A percentile compares a stretch with the other conserved stretches of the same genome.
phyloP scores from a whole-genome alignment of 75 land plant species.

The Pinus albicaulis region DNA sequence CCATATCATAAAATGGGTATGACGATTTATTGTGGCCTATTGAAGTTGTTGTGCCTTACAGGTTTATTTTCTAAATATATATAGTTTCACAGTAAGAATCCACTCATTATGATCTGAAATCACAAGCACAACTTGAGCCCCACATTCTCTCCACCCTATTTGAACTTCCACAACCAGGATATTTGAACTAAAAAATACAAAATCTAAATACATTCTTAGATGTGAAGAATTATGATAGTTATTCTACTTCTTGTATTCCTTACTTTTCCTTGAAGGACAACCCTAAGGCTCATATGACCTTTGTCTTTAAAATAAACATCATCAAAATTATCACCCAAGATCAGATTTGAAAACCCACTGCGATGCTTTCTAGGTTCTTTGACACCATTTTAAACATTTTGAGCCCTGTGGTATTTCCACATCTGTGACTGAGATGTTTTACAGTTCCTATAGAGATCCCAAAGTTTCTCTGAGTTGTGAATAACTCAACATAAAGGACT shows the following conservation, averaged over 20 bases:
- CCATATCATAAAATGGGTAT: slow-evolving; percentile 87
- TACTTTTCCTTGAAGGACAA: slow-evolving; percentile 35
- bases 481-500: background rate
- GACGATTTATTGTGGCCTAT: slow-evolving; percentile 55
- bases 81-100: slow-evolving; percentile 43
- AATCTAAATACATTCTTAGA: slow-evolving; percentile 16
- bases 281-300: slow-evolving; percentile 21
- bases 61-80: slow-evolving; percentile 36
- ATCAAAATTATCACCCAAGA: slow-evolving; percentile 26
- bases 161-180: slow-evolving; percentile 44
- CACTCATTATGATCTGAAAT: slow-evolving; percentile 54
- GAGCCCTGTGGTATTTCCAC: slow-evolving; percentile 36
- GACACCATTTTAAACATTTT: slow-evolving; percentile 18
- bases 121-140: slow-evolving; percentile 49
- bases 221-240: slow-evolving; percentile 17
- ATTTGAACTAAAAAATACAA: slow-evolving; percentile 55
- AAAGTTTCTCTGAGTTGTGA: background rate
- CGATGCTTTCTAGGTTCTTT: slow-evolving; percentile 44
- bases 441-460: background rate
- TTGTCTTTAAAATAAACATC: slow-evolving; percentile 27
- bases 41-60: slow-evolving; percentile 61
- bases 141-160: slow-evolving; percentile 59
- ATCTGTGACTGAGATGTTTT: slow-evolving; percentile 12
- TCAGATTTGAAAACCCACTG: slow-evolving; percentile 40
- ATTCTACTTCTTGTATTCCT: slow-evolving; percentile 25